Evolutionary conservation across 306 rosid species (phyloP).

Genomic region (Sphenostylis stenocarpa): DNA sequence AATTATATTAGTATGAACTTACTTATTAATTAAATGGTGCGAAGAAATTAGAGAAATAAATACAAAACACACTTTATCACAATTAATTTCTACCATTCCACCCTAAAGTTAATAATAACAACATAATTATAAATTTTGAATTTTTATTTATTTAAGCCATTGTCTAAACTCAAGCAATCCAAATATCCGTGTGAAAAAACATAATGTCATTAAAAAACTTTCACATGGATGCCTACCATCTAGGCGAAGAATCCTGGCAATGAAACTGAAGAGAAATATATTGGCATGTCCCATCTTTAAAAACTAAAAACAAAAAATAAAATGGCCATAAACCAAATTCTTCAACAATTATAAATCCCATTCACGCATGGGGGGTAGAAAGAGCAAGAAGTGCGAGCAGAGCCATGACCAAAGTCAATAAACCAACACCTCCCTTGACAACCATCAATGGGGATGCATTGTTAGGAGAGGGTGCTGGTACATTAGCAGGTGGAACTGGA

Average conservation of each 20-base stretch:
- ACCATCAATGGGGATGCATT: slow-evolving; percentile 31
- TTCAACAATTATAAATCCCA: background rate
- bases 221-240: background rate
- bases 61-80: no score
- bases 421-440: slow-evolving; percentile 2
- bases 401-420: slow-evolving; percentile 30
- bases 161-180: background rate
- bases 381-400: slow-evolving; percentile 27
- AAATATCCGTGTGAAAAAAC: background rate
- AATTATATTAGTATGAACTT: no score
- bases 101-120: no score
- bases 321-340: slow-evolving; percentile 11
- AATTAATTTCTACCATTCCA: no score
- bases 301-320: no score
- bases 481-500: slow-evolving; percentile 11
- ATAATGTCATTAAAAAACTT: background rate
- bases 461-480: slow-evolving; percentile 43
- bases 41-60: no score
- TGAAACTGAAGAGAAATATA: background rate
- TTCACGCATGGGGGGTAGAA: slow-evolving; percentile 26
- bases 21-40: no score
- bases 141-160: background rate
- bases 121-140: background rate
- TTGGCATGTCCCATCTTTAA: background rate
- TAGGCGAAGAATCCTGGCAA: background rate